These are phyloP conservation scores for Polyporus arcularius DNA, from an alignment of 768 basidiomycete species.

Conservation along the genomic window DNA sequence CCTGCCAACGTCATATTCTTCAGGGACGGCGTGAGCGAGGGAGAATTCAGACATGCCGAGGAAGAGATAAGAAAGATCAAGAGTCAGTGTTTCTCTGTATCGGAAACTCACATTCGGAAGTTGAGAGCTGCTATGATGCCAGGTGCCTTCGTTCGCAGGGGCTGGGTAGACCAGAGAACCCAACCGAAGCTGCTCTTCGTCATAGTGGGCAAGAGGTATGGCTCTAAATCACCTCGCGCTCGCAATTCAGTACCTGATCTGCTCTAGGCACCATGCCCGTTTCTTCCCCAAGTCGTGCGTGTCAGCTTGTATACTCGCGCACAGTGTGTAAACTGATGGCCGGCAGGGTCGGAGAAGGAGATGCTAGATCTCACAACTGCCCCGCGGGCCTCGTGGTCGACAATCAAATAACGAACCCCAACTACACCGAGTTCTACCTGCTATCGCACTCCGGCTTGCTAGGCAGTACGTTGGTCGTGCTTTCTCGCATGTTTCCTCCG, in stretches of 20 bases:
- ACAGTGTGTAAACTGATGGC: not conserved
- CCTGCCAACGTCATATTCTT: conserved; percentile 27
- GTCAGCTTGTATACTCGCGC: not conserved
- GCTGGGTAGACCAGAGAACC: not conserved
- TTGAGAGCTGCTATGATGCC: not conserved
- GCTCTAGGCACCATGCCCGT: conserved; percentile 51
- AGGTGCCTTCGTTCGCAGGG: conserved; percentile 29
- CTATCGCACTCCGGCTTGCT: conserved; percentile 57
- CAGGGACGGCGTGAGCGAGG: conserved; percentile 53
- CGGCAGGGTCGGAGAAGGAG: not conserved
- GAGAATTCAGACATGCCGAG: conserved; percentile 40
- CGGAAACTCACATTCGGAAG: not conserved
- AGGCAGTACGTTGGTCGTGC: conserved; percentile 32
- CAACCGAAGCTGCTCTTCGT: conserved; percentile 51
- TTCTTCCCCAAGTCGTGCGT: conserved; percentile 42
- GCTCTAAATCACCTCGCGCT: not conserved
- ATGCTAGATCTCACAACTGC: conserved; percentile 47
- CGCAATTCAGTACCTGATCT: not conserved
- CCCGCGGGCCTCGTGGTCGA: conserved; percentile 53
- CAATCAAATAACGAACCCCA: conserved; percentile 46
- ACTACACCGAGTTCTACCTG: conserved; percentile 52
- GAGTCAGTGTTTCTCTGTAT: conserved; percentile 32
- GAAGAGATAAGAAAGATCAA: conserved; percentile 48
- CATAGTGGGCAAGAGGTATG: conserved; percentile 57
- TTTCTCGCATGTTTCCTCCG: too few species aligned